A percentile compares a stretch with the other conserved stretches of the same genome.
Evolutionary conservation across 1,139 yeast species (phyloP).

Genomic region (Suhomyces atakaporum): DNA sequence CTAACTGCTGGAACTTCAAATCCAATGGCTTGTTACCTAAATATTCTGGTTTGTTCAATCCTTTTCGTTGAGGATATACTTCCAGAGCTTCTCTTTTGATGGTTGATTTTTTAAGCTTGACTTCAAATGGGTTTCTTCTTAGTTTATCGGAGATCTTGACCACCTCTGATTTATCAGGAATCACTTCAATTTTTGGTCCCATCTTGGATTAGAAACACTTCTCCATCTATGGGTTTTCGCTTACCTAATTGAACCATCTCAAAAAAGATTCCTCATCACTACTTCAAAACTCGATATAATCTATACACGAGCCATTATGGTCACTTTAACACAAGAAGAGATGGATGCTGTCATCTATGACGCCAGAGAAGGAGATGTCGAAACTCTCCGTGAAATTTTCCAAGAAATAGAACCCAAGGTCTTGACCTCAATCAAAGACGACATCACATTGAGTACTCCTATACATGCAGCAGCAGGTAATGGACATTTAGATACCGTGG

Average conservation of each 20-base stretch:
- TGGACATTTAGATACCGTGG: constrained; percentile 75
- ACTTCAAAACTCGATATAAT: neutral
- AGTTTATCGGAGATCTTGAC: constrained; percentile 3
- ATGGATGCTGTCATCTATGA: constrained; percentile 79
- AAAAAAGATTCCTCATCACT: no score
- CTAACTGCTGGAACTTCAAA: constrained; percentile 34
- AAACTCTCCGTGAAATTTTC: constrained; percentile 67
- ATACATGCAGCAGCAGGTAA: constrained; percentile 95
- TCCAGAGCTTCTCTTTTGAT: constrained; percentile 37
- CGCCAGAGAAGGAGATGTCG: constrained; percentile 86
- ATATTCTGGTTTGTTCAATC: constrained; percentile 37
- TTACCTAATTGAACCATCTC: no score
- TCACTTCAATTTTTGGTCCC: constrained; percentile 33
- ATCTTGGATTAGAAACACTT: no score
- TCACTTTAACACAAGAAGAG: constrained; percentile 63
- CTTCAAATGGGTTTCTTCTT: constrained; percentile 37
- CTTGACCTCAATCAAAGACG: constrained; percentile 59
- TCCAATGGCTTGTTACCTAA: constrained; percentile 39
- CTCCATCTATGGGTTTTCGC: no score
- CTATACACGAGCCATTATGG: constrained; percentile 8
- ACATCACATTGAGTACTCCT: constrained; percentile 68
- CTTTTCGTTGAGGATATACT: constrained; percentile 35
- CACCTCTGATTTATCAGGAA: neutral
- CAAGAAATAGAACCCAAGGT: constrained; percentile 56
- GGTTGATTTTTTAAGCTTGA: constrained; percentile 29